phyloP scores from a whole-genome alignment of 2,329 filamentous ascomycete genomes.

The Lecanicillium sp. region DNA sequence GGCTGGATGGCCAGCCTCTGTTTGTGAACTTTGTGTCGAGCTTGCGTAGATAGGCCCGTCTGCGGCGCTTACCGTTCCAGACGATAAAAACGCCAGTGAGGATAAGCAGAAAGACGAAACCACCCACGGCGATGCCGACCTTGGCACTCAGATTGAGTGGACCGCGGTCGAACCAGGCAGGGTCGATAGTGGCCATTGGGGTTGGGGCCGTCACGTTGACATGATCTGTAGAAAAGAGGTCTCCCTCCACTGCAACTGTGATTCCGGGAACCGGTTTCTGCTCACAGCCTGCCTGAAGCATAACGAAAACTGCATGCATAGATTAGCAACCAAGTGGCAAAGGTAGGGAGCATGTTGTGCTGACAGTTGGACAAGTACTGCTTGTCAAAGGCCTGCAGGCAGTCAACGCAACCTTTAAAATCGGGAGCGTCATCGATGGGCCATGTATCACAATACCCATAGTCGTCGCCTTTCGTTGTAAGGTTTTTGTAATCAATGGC shows the following conservation, averaged over 20 bases:
- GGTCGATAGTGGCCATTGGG: constrained; percentile 29
- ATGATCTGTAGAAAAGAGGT: constrained; percentile 38
- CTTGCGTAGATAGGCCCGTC: constrained; percentile 42
- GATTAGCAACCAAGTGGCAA: constrained; percentile 14
- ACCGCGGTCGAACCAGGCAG: constrained; percentile 32
- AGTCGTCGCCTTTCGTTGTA: constrained; percentile 33
- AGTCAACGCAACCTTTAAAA: constrained; percentile 34
- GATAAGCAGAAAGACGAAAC: constrained; percentile 38
- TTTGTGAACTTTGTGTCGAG: constrained; percentile 33
- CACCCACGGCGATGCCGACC: constrained; percentile 50
- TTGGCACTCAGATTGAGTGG: constrained; percentile 46
- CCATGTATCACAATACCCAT: constrained; percentile 49
- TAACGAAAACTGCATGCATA: constrained; percentile 31
- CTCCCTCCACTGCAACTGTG: constrained; percentile 42
- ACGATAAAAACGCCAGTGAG: constrained; percentile 45
- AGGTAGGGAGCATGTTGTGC: neutral
- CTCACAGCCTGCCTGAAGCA: constrained; percentile 48
- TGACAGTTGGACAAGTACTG: constrained; percentile 47
- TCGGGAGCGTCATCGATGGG: constrained; percentile 27
- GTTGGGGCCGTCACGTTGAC: constrained; percentile 45
- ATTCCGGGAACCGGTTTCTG: constrained; percentile 40
- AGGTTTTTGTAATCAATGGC: constrained; percentile 44
- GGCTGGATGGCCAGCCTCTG: constrained; percentile 34
- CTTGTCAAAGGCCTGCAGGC: constrained; percentile 30
- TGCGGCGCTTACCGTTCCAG: constrained; percentile 47